phyloP scores from a whole-genome alignment of 164 flowering plant genomes.

The Taxillus chinensis region DNA sequence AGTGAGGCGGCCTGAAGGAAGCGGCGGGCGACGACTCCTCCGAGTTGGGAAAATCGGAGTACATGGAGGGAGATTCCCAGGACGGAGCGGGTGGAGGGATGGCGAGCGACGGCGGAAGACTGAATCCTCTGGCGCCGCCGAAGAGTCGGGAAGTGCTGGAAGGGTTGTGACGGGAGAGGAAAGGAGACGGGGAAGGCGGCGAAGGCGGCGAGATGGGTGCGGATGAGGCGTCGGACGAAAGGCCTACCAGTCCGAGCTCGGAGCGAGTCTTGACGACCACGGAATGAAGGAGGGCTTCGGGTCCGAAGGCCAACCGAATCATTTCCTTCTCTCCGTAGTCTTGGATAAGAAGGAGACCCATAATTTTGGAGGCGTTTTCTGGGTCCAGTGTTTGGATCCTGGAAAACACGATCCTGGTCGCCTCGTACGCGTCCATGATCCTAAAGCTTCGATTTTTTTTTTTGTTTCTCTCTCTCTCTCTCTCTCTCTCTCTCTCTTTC shows the following conservation, averaged over 20 bases:
- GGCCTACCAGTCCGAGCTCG: slow-evolving; percentile 29
- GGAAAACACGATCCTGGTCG: slow-evolving; percentile 70
- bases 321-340: slow-evolving; percentile 93
- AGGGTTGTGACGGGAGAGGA: slow-evolving; percentile 29
- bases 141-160: slow-evolving; percentile 12
- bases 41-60: slow-evolving; percentile 22
- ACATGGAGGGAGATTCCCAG: slow-evolving; percentile 25
- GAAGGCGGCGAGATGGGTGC: slow-evolving; percentile 44
- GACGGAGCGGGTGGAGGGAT: slow-evolving; percentile 20
- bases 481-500: too few relatives aligned
- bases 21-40: slow-evolving; percentile 23
- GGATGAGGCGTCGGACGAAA: slow-evolving; percentile 31
- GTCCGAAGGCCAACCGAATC: slow-evolving; percentile 89
- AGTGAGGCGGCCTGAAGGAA: slow-evolving; percentile 21
- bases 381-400: slow-evolving; percentile 78
- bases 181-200: slow-evolving; percentile 16
- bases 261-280: slow-evolving; percentile 52
- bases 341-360: slow-evolving; percentile 74
- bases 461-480: too few relatives aligned
- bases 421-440: slow-evolving; percentile 81
- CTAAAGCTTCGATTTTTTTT: too few relatives aligned
- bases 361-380: slow-evolving; percentile 81
- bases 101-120: slow-evolving; percentile 23
- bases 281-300: slow-evolving; percentile 65
- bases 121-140: slow-evolving; percentile 7